Conservation (phyloP, 2,329 filamentous ascomycete genomes). For the Claviceps purpurea region DNA sequence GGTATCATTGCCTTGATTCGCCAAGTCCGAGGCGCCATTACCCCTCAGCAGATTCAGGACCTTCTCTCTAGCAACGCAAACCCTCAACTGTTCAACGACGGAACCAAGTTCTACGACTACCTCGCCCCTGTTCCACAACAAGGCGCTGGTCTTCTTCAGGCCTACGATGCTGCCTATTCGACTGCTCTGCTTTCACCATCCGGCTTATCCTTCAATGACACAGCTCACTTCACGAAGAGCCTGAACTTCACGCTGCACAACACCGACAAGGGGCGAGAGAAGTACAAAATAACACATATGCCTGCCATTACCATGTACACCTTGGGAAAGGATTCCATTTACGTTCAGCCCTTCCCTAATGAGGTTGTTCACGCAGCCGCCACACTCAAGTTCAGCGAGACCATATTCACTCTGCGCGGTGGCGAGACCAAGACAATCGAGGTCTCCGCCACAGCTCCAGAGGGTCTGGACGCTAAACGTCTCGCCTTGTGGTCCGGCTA, state of each 20-base stretch:
- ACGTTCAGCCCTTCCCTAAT: constrained; percentile 31
- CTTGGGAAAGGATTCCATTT: constrained; percentile 18
- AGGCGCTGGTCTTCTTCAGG: constrained; percentile 46
- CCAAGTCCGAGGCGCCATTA: constrained; percentile 35
- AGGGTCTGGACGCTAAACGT: constrained; percentile 2
- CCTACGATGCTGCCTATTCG: constrained; percentile 42
- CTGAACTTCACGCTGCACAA: constrained; percentile 44
- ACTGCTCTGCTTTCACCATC: constrained; percentile 39
- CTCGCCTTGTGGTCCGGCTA: constrained; percentile 8
- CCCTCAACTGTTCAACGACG: constrained; percentile 35
- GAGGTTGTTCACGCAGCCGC: constrained; percentile 27
- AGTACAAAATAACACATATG: constrained; percentile 37
- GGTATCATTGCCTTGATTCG: constrained; percentile 41
- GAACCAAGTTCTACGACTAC: constrained; percentile 19
- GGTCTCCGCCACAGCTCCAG: constrained; percentile 3
- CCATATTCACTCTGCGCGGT: constrained; percentile 2
- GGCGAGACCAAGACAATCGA: constrained; percentile 4
- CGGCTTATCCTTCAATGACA: constrained; percentile 51
- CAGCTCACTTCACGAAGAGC: constrained; percentile 36
- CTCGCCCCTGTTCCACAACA: constrained; percentile 46
- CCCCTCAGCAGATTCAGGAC: constrained; percentile 34
- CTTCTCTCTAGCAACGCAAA: constrained; percentile 35
- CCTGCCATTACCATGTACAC: constrained; percentile 42
- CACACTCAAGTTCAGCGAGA: constrained; percentile 9
- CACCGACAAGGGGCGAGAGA: constrained; percentile 30